Evolutionary conservation across 2,329 filamentous ascomycete genomes (phyloP), one percentile per base, ranked within the genome.

Genomic region (Ophiostoma novo-ulmi): DNA sequence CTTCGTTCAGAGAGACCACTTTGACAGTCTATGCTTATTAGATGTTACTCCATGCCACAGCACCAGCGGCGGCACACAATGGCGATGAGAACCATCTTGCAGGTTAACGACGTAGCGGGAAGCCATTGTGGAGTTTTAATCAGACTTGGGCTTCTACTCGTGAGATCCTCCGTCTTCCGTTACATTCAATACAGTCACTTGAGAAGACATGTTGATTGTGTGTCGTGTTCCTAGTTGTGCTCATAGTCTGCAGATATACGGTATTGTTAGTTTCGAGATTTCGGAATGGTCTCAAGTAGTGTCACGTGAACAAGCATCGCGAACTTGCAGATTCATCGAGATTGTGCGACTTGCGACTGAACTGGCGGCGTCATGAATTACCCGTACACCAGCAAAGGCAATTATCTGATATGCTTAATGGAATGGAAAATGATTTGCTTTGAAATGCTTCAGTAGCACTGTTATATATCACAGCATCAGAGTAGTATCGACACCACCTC

Each of bases 91-190:
- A 44, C 39, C 10, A 44, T 44, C 39, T 44, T 58, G n/a, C n/a
- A 58, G 52, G 31, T 58, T 22, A 17, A 58, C 22, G 52, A 14
- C 52, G 52, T 14, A 58, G 52, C 52, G 52, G 22, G 52, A 58
- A 58, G 52, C 52, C 11, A 26, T 13, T 58, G 52, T 58, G 52
- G 22, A 13, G 52, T 58, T 58, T 58, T 58, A 14, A 58, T 58
- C 26, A 58, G 52, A 17, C n/a, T 26, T 58, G 52, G n/a, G 11
- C 52, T 58, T 58, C 52, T 58, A 13, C 52, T 58, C n/a, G 48
- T 55, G 20, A 55, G 8, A 58, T 58, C 52, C 52, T 58, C 52
- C n/a, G 52, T 58, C 52, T 58, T 58, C 22, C 52, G 52, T 58
- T 58, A 58, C 52, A 58, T 26, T 22, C 22, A 14, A 44, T 44